Evolutionary conservation across 495 filamentous ascomycete genomes (phyloP), one percentile per base, ranked within the genome.

Genomic region (Monascus purpureus): DNA sequence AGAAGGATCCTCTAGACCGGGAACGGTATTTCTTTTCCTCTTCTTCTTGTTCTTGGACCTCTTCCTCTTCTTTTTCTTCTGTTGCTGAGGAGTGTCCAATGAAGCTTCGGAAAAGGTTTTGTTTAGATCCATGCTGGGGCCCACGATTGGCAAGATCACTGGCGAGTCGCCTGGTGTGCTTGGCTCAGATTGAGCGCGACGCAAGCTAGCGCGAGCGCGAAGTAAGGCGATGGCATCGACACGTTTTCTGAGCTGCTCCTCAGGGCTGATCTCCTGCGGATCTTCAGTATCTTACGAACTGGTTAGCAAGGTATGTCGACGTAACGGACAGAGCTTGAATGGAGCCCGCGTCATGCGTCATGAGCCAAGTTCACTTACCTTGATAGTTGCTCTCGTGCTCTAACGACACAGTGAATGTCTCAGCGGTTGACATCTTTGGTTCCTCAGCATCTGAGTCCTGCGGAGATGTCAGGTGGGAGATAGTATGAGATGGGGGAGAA

Each of bases 11-110:
- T 22, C 5, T 4, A 5, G 9, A 22, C 4, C 20, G 4, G 18
- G 12, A 17, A 5, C 15, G 8, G 8, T 15, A 14, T n/a, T 29
- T 6, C 27, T 25, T 13, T 11, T 13, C 19, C 28, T 34, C 26
- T 35, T 39, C 16, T 22, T 22, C 20, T 22, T 22, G 20, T 9
- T 9, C 20, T 17, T 29, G 12, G 5, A 5, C 27, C n/a, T 29
- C 27, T 26, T 29, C 8, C 34, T 41, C n/a, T 41, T 43, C 15
- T 33, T 38, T 26, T 39, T 42, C 18, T 31, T 34, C 13, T 17
- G 22, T 32, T 35, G 35, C 13, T 26, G 33, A 0, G 20, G 20
- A 22, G 20, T 22, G 5, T 9, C 4, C 9, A 4, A 22, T 9
- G 5, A 22, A 9, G 4, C 20, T 22, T 9, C 4, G 20, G 20